Evolutionary conservation across 345 rosid genomes (phyloP).

Genomic region (Kernera saxatilis): DNA sequence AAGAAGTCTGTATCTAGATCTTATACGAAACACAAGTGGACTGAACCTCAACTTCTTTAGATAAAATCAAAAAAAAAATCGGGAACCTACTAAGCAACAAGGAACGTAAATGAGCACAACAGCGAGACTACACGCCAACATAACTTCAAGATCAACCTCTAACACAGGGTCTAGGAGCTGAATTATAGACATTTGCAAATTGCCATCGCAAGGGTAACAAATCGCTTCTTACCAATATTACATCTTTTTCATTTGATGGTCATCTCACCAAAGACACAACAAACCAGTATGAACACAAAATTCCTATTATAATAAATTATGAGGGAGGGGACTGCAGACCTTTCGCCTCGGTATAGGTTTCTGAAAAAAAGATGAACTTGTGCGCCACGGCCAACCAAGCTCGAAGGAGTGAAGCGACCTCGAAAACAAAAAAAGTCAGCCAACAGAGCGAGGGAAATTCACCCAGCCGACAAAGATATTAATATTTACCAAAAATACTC

Average conservation of each 20-base stretch:
- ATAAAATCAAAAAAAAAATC: background rate
- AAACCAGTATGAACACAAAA: conserved; percentile 5
- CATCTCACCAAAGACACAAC: background rate
- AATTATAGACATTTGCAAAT: background rate
- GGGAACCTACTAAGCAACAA: conserved; percentile 6
- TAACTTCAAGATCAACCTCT: conserved; percentile 19
- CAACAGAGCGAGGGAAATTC: conserved; percentile 6
- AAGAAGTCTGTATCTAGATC: background rate
- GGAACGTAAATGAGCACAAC: conserved; percentile 7
- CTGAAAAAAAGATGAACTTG: conserved; percentile 57
- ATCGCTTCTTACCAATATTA: background rate
- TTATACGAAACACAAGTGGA: background rate
- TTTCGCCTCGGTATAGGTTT: conserved; percentile 63
- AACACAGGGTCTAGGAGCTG: conserved; percentile 6
- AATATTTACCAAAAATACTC: conserved; percentile 79
- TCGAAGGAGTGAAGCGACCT: conserved; percentile 95
- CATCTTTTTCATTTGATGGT: background rate
- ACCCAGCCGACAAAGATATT: background rate
- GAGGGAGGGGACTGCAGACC: conserved; percentile 43
- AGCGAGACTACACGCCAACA: conserved; percentile 1
- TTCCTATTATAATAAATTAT: background rate
- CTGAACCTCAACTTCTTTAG: background rate
- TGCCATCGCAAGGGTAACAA: background rate
- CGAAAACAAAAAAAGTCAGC: conserved; percentile 25
- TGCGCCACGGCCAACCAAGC: conserved; percentile 94